Evolutionary conservation across 2,329 filamentous ascomycete species (phyloP), one percentile per base, ranked within the genome.

Genomic region (Trichoderma atrobrunneum): DNA sequence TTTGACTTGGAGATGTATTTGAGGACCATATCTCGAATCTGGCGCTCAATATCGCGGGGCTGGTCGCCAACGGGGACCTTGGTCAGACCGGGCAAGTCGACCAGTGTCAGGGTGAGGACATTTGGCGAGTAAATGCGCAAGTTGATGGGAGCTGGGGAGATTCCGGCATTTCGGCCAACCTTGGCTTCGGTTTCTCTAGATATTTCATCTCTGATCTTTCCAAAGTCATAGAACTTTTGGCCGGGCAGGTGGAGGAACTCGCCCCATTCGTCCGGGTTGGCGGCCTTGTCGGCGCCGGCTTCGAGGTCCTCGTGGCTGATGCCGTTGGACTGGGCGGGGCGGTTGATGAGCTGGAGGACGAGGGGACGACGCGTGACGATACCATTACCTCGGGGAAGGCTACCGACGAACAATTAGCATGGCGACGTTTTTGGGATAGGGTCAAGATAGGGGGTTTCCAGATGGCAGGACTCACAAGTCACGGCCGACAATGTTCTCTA

Each of bases 1-100:
- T 99, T 99, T 39, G 95, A 92, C 86, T 99, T 99, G 84, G 92
- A 93, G 81, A 99, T 99, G 82, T 98, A 96, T 86, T 98, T 98
- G 80, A 98, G 85, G 57, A 99, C 95, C 94, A 99, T 98, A 79
- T 98, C 96, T 80, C 90, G 91, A 79, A 98, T 99, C 84, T 99
- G 96, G 78, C 90, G 90, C 87, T 98, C 95, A 78, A 98, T 98
- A 85, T 98, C 95, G 81, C 94, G 91, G 60, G 95, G 95, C 83
- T 98, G 95, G 80, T 98, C 95, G 77, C 95, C 95, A 48, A 98
- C 95, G 10, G 95, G 95, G 71, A 98, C 95, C 85, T 97, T 97
- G 75, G 96, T 99, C 80, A 99, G 85, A 82, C 96, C 96, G 61
- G 96, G 96, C 84, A 99, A 85, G 88, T 99, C 96, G 79, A 99